Base-by-base conservation (phyloP, 148 eudicot species). In the Silene uniflora region DNA sequence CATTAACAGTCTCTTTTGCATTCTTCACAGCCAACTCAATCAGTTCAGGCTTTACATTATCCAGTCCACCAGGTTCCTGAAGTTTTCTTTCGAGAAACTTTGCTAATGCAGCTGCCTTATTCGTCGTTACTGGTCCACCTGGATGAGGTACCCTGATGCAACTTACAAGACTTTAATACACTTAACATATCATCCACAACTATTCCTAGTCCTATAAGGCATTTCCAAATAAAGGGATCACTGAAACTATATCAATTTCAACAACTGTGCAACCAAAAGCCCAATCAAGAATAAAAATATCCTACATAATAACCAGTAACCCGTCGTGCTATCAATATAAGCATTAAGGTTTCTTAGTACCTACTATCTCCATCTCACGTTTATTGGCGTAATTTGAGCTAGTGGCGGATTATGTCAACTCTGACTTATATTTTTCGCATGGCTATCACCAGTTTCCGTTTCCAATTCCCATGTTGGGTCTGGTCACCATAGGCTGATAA, bases 91-190 rank as follows among this genome's bases (percentile, higher is more conserved):
- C 90, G 70, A 89, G 86, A 70, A 93, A 93, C 80, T 93, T 93
- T 1, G 97, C 94, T 77, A 93, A 79, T 74, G 97, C 97, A 67
- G 82, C 92, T 39, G 97, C 98, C 81, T 93, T 93, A 76, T 93
- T 93, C 17, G 98, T 93, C 63, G 88, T 84, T 77, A 93, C 81
- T 66, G 98, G 92, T 72, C 98, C 98, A 77, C 91, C 98, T 25
- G 98, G 98, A 82, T 93, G 98, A 60, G 94, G 91, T 79, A 83
- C 74, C 90, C 98, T 93, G 82, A 75, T 55, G 62, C 42, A 60
- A 66, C 69, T 63, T 47, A 35, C 46, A 63, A 54, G 22, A 63
- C 62, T 63, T 35, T 11, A 35, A 32, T 14, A 21, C 27, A 67
- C 23, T 35, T 11, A 22, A 22, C 52, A 44, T 6, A 22, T 35